Base-by-base conservation (phyloP, 169 alveolate species). In the Toxoplasma gondii region DNA sequence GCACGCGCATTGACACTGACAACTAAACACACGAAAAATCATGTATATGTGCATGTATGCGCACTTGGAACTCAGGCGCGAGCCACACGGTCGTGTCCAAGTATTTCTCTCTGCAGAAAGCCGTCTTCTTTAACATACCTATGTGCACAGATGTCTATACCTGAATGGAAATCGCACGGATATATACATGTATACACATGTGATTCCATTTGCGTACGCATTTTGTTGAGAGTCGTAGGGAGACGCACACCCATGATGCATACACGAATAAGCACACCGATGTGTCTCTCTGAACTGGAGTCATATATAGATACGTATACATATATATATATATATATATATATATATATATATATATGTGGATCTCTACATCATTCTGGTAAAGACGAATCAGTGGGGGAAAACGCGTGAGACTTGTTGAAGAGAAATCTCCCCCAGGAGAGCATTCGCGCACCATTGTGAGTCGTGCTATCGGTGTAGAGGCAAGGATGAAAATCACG, bases 391-490 rank as follows among this genome's bases (percentile, higher is more conserved):
- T 49, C 58, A 7, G 58, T 7, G 58, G 58, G 4, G 58, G 12
- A 12, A 49, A 49, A 4, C 58, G 58, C 58, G 58, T 49, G 12
- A 49, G 58, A 12, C 22, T 4, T 49, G 58, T 49, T 12, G 12
- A 49, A 7, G 58, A 4, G 22, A 7, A 4, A 7, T 49, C n/a
- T n/a, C n/a, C n/a, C n/a, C n/a, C n/a, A n/a, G 58, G 12, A 49
- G 58, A 78, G 86, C 12, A 78, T 31, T 19, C 45, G 44, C 44
- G 4, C n/a, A 78, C 86, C 29, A n/a, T 78, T 78, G 44, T 36
- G 39, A n/a, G 12, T 78, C 10, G 86, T 78, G 86, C 86, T 78
- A 10, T 24, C 44, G 86, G n/a, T 78, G 86, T 78, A 78, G 44
- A n/a, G n/a, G 43, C 86, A n/a, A 19, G 86, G 86, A 12, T 5